These are phyloP conservation scores for Collybiopsis luxurians DNA, from an alignment of 768 basidiomycete genomes.

Conservation along the genomic window DNA sequence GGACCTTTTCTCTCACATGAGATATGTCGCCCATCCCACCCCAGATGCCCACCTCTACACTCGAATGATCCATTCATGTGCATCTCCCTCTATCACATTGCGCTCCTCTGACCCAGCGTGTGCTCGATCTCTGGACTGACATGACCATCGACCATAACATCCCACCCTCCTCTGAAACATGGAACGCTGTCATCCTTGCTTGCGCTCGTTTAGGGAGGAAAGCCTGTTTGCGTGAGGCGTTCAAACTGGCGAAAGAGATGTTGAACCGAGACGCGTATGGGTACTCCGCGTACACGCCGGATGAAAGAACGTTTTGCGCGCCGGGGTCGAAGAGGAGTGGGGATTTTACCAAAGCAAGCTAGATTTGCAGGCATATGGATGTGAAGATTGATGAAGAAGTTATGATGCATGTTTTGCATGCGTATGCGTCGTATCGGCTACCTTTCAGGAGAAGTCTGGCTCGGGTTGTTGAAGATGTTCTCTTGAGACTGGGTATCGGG, in stretches of 20 bases:
- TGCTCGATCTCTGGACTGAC: constrained; percentile 90
- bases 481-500: not conserved
- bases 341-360: constrained; percentile 78
- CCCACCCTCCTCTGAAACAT: constrained; percentile 64
- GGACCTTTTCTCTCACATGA: constrained; percentile 96
- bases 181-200: constrained; percentile 79
- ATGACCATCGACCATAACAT: constrained; percentile 76
- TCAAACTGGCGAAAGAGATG: constrained; percentile 87
- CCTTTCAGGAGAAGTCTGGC: constrained; percentile 58
- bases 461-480: constrained; percentile 35
- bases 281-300: constrained; percentile 54
- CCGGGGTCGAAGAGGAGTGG: constrained; percentile 87
- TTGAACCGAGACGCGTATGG: constrained; percentile 68
- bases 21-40: constrained; percentile 85
- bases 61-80: constrained; percentile 87
- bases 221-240: constrained; percentile 74
- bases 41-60: constrained; percentile 75
- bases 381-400: constrained; percentile 57
- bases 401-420: constrained; percentile 82
- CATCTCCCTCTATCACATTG: constrained; percentile 42
- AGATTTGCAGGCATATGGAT: constrained; percentile 84
- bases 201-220: constrained; percentile 66
- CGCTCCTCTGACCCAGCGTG: constrained; percentile 76
- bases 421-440: constrained; percentile 78
- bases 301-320: constrained; percentile 70